A percentile compares a stretch with the other conserved stretches of the same genome.
phyloP scores from a whole-genome alignment of 1,284 basidiomycete genomes.

The Ceratobasidium sp. region DNA sequence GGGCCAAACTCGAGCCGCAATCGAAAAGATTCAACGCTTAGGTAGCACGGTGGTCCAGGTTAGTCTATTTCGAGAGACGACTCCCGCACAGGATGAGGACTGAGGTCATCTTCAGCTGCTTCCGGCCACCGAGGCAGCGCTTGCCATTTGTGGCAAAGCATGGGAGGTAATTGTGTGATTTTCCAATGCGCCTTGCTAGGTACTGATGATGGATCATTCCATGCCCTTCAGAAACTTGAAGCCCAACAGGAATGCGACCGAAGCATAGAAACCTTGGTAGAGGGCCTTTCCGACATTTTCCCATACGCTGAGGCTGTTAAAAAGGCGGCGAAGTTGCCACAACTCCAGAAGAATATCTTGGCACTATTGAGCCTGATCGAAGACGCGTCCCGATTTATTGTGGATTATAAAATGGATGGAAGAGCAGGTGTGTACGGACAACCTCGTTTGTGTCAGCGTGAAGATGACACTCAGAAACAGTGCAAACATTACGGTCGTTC shows the following conservation, averaged over 20 bases:
- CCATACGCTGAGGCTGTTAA: neutral
- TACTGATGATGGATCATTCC: neutral
- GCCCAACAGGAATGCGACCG: constrained; percentile 16
- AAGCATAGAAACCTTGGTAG: neutral
- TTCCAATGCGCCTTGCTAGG: neutral
- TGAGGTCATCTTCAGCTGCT: neutral
- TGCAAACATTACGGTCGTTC: neutral
- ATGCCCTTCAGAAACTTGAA: neutral
- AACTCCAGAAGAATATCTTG: neutral
- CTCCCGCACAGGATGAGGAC: too few relatives aligned
- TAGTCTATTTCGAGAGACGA: too few relatives aligned
- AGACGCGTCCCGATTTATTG: constrained; percentile 5
- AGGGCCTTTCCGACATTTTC: neutral
- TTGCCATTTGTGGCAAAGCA: neutral
- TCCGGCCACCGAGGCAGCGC: neutral
- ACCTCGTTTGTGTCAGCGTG: neutral
- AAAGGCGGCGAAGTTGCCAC: neutral
- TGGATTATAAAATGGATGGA: neutral
- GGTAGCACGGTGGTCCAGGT: too few relatives aligned
- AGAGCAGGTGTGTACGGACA: neutral
- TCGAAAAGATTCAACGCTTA: too few relatives aligned
- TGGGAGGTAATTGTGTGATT: neutral
- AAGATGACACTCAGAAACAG: neutral
- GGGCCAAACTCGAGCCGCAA: too few relatives aligned
- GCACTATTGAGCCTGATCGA: constrained; percentile 8